These are phyloP conservation scores for Hygrocybe coccinea DNA, from an alignment of 768 basidiomycete genomes.

Conservation along the genomic window DNA sequence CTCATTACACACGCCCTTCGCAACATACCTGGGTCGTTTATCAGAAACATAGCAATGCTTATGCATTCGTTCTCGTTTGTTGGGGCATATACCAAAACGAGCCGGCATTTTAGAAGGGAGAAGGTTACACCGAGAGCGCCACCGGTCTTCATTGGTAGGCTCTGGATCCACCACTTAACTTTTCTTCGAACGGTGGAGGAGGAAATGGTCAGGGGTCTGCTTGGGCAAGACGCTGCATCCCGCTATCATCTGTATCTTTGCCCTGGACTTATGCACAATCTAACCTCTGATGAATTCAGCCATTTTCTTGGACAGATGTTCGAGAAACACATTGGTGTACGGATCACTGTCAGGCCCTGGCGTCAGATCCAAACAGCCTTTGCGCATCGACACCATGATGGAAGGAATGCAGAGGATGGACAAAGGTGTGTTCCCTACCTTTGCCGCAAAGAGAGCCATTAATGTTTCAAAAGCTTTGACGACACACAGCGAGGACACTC, in stretches of 20 bases:
- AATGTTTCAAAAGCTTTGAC: too few species aligned
- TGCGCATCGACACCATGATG: background rate
- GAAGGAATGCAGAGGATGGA: background rate
- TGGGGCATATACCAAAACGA: background rate
- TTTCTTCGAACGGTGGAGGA: background rate
- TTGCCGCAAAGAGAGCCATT: too few species aligned
- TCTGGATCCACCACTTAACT: background rate
- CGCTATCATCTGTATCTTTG: background rate
- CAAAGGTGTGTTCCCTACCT: too few species aligned
- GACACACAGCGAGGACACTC: background rate
- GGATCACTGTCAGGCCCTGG: background rate
- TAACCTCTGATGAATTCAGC: background rate
- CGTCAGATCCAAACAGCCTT: background rate
- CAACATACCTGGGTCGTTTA: background rate
- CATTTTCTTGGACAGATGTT: background rate
- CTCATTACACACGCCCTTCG: background rate
- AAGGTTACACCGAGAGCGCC: slow-evolving; percentile 2
- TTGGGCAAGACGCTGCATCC: background rate
- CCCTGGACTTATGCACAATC: background rate
- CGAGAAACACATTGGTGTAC: background rate
- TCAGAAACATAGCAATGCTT: background rate
- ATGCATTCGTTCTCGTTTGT: background rate
- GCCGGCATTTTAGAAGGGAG: background rate
- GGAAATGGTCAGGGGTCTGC: background rate
- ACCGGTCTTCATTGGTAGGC: background rate